Conservation (phyloP, 2,329 filamentous ascomycete genomes). For the Sporothrix variecibatus region DNA sequence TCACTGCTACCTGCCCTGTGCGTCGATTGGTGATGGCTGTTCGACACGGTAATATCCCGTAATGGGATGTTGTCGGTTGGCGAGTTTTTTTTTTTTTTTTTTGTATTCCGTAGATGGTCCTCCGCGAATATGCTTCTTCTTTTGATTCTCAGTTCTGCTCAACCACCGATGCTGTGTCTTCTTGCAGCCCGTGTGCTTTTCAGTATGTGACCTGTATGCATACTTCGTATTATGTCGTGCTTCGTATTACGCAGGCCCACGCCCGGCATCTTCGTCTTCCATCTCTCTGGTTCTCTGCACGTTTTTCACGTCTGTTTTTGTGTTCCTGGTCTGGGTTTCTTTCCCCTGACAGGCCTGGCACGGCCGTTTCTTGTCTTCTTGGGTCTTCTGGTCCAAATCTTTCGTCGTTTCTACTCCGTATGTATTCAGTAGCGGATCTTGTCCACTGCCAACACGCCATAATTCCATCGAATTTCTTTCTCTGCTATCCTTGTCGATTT, state of each 20-base stretch:
- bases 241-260: not conserved
- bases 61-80: not conserved
- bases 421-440: not conserved
- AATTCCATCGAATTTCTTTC: conserved; percentile 9
- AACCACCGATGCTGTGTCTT: not conserved
- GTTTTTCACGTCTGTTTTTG: not conserved
- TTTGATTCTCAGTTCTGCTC: not conserved
- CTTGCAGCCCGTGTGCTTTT: not conserved
- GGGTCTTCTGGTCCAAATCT: not conserved
- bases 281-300: not conserved
- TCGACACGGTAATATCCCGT: conserved; percentile 10
- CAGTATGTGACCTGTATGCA: not conserved
- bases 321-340: not conserved
- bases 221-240: not conserved
- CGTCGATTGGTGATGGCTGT: not conserved
- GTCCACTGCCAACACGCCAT: not conserved
- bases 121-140: not conserved
- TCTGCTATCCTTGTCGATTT: not conserved
- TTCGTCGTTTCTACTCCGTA: not conserved
- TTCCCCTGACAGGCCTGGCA: conserved; percentile 19
- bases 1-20: conserved; percentile 10
- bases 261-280: too few species aligned
- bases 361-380: not conserved
- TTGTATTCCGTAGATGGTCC: too few species aligned
- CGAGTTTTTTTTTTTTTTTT: not conserved